A percentile compares a stretch with the other conserved stretches of the same genome.
Evolutionary conservation across 208 protist genomes (phyloP).

Genomic region (Crithidia bombi): DNA sequence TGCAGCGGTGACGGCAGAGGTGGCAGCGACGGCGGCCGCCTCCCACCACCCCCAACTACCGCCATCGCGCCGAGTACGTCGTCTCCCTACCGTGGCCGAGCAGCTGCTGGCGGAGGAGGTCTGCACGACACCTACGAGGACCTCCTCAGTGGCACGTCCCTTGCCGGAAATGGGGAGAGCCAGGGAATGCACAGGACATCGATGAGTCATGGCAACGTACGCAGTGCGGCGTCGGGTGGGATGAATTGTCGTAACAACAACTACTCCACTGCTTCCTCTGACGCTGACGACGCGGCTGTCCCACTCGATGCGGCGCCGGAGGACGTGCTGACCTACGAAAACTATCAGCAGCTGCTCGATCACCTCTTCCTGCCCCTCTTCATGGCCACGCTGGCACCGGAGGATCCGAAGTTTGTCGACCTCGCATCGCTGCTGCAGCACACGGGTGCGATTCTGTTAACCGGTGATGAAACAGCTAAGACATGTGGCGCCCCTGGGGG

Average conservation of each 20-base stretch:
- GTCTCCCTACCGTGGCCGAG: not conserved
- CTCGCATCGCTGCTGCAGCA: constrained; percentile 93
- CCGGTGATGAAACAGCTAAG: constrained; percentile 95
- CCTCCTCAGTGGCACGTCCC: not conserved
- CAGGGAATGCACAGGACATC: not conserved
- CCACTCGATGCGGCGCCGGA: constrained; percentile 16
- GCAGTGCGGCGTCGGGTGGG: not conserved
- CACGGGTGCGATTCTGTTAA: constrained; percentile 95
- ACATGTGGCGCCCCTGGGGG: constrained; percentile 35
- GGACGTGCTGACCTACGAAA: constrained; percentile 60
- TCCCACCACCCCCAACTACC: not conserved
- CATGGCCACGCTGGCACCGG: constrained; percentile 95
- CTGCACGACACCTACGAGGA: not conserved
- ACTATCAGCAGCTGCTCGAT: constrained; percentile 96
- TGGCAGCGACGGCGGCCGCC: not conserved
- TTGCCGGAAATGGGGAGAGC: not conserved
- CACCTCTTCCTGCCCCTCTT: constrained; percentile 99
- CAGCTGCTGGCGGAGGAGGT: not conserved
- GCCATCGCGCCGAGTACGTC: not conserved
- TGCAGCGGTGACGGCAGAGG: constrained; percentile 21
- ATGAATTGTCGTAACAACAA: not conserved
- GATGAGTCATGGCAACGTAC: not conserved
- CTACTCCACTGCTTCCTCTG: not conserved
- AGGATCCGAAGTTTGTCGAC: constrained; percentile 85
- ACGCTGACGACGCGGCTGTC: constrained; percentile 8